phyloP scores from a whole-genome alignment of 106 monocot species.

The Dendrobium catenatum region DNA sequence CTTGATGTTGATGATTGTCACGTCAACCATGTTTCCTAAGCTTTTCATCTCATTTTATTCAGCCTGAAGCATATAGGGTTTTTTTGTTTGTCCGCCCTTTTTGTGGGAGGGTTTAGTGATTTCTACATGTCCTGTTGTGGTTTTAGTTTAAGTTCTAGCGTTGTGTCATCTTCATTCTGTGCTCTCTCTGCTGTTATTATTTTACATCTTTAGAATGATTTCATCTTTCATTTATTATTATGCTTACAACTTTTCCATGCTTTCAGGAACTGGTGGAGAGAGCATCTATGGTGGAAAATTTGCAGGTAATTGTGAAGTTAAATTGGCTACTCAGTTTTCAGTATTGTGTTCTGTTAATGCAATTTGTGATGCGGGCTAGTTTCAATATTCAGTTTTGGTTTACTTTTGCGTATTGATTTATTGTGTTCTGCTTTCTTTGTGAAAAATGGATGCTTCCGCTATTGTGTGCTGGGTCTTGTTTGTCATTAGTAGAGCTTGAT shows the following conservation, averaged over 20 bases:
- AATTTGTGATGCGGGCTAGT: neutral
- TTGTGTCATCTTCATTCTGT: neutral
- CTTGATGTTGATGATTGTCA: neutral
- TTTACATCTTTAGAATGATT: neutral
- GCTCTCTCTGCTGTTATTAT: neutral
- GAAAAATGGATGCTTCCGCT: neutral
- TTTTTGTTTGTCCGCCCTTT: neutral
- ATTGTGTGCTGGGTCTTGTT: neutral
- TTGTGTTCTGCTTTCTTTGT: neutral
- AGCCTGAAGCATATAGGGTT: neutral
- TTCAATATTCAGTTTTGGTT: neutral
- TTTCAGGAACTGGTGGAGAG: conserved; percentile 89
- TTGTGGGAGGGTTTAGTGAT: neutral
- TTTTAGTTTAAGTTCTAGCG: neutral
- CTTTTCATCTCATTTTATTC: neutral
- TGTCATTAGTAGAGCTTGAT: neutral
- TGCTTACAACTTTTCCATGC: neutral
- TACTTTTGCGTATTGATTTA: neutral
- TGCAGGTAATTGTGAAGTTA: conserved; percentile 35
- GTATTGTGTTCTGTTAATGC: no score
- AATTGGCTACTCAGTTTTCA: no score
- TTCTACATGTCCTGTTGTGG: neutral
- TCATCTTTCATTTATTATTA: neutral
- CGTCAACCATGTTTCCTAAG: neutral
- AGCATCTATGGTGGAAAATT: conserved; percentile 97